Conservation (phyloP, 495 filamentous ascomycete genomes). For the Penicillium paxilli region DNA sequence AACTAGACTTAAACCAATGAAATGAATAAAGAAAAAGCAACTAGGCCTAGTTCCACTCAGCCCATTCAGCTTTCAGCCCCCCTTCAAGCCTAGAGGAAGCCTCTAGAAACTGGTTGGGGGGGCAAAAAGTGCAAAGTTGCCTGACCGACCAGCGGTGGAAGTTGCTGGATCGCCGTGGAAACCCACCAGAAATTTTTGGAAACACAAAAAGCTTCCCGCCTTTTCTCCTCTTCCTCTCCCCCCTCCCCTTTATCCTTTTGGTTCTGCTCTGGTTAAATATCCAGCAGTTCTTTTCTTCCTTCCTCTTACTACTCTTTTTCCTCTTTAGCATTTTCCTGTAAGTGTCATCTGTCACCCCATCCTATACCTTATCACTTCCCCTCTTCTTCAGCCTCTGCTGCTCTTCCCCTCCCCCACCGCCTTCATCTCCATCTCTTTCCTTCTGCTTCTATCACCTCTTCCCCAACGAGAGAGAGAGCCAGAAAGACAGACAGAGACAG, state of each 20-base stretch:
- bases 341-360: constrained; percentile 2
- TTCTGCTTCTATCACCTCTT: not conserved
- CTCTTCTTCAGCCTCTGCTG: too few species aligned
- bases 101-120: constrained; percentile 26
- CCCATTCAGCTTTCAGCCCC: too few species aligned
- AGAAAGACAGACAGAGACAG: not conserved
- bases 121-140: constrained; percentile 16
- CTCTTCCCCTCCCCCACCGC: not conserved
- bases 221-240: constrained; percentile 19
- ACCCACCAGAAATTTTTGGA: constrained; percentile 36
- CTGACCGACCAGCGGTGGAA: constrained; percentile 39
- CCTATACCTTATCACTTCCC: too few species aligned
- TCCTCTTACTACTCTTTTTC: constrained; percentile 2
- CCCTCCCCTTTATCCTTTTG: constrained; percentile 4
- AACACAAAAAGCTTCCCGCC: constrained; percentile 33
- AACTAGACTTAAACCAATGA: not conserved
- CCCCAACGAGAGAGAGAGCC: not conserved
- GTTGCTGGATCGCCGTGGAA: constrained; percentile 50
- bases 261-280: constrained; percentile 24
- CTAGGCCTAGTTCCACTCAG: too few species aligned
- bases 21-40: not conserved
- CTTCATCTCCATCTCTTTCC: constrained; percentile 1
- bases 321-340: constrained; percentile 14
- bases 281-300: constrained; percentile 16
- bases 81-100: constrained; percentile 10